Base-by-base conservation (phyloP, 345 rosid genomes). In the Noccaea caerulescens region DNA sequence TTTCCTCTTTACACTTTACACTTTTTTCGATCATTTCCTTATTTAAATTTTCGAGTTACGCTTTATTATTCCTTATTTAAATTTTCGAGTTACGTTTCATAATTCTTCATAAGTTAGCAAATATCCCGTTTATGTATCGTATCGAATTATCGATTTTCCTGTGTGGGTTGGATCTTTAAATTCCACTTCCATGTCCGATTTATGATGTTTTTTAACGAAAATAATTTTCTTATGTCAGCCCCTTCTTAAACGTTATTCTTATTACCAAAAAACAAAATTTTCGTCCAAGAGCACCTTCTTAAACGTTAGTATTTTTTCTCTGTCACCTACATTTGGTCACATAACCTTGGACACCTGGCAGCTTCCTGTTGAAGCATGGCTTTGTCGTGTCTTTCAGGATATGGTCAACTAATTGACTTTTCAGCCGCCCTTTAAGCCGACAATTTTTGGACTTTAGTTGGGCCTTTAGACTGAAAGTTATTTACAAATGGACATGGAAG, bases 391-490 rank as follows among this genome's bases (percentile, higher is more conserved):
- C n/a, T 67, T 67, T 67, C 6, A 42, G 43, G 78, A 74, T 74
- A 52, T 59, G 51, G 78, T 75, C 78, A 75, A 75, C 49, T 34
- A 50, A 52, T 60, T 75, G 69, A 68, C 58, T 75, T 51, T 53
- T 41, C 27, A 52, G 57, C 70, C 50, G n/a, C 10, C 53, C 7
- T 41, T 41, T 51, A n/a, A 30, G 27, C 55, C 46, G 16, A 73
- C 9, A 58, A 1, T 13, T 11, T 9, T 34, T 75, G 69, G 73
- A 38, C 63, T 60, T 43, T 75, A 67, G 5, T 42, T 74, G 41
- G 60, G 67, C 72, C 49, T 6, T 8, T 46, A 5, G 25, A 13
- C n/a, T 42, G 3, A 7, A 4, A 43, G 12, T 20, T 16, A 43
- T 8, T 42, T 43, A 25, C 34, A 20, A 20, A 20, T 20, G 23